Evolutionary conservation across 192 early-diverging fungal species (phyloP).

Genomic region (Coemansia sp.): DNA sequence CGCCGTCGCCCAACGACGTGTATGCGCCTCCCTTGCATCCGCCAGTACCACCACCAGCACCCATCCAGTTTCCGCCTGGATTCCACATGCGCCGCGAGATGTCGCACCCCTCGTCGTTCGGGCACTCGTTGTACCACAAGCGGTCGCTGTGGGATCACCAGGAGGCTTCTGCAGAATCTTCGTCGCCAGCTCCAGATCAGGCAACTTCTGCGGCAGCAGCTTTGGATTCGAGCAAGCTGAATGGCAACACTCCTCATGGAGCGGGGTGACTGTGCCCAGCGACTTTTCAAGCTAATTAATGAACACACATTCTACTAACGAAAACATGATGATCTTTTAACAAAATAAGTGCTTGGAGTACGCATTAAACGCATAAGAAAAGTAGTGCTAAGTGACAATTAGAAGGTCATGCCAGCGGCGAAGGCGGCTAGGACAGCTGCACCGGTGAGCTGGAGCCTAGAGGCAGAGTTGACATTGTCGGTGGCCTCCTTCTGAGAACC

Average conservation of each 20-base stretch:
- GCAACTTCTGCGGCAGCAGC: neutral
- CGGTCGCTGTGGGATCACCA: slow-evolving; percentile 19
- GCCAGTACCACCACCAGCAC: slow-evolving; percentile 6
- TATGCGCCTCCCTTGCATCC: slow-evolving; percentile 10
- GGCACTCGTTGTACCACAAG: slow-evolving; percentile 30
- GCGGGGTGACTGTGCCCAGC: neutral
- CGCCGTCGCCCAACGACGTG: slow-evolving; percentile 16
- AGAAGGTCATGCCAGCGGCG: slow-evolving; percentile 18
- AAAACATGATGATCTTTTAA: neutral
- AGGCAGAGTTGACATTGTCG: slow-evolving; percentile 5
- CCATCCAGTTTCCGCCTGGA: neutral
- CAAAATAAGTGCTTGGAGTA: neutral
- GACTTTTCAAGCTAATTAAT: neutral
- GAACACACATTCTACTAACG: neutral
- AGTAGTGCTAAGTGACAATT: neutral
- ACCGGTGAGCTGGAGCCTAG: slow-evolving; percentile 19
- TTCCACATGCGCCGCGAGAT: slow-evolving; percentile 22
- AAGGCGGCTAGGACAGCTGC: slow-evolving; percentile 10
- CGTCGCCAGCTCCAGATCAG: neutral
- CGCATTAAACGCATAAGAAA: neutral
- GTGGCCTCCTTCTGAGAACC: slow-evolving; percentile 3
- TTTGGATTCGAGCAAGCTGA: neutral
- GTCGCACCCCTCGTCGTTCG: slow-evolving; percentile 32
- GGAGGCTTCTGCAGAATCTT: neutral
- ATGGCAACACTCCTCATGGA: neutral